Evolutionary conservation across 768 basidiomycete genomes (phyloP), one percentile per base, ranked within the genome.

Genomic region (Calocera cornea): DNA sequence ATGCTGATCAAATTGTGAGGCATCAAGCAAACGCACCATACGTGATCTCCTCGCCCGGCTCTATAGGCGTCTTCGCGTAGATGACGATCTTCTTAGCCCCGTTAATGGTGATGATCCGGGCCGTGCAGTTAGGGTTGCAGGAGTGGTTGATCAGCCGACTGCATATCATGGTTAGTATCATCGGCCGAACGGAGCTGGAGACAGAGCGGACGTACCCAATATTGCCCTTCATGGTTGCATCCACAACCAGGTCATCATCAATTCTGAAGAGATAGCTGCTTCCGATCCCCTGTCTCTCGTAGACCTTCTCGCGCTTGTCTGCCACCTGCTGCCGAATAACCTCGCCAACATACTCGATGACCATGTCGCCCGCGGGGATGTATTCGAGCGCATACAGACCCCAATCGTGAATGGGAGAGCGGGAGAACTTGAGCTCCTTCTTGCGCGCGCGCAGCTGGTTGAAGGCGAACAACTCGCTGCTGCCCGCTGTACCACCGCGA

Each of bases 341-440:
- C 82, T 99, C 97, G 22, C 97, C 97, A 7, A 99, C 97, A 74
- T 99, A 99, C 79, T 99, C 97, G 77, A 98, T 97, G 34, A 99
- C 95, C 94, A 99, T 97, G 79, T 99, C 97, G 2, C 93, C 93
- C 40, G 84, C 80, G 5, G 89, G 85, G 71, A 99, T 97, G 73
- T 86, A 85, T 80, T 99, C 97, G 90, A 97, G 90, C 34, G 97
- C 95, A 75, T 97, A 99, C 73, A 99, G 75, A 2, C 97, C 97
- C 90, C 95, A 99, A 72, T 95, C 95, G 74, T 99, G 95, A 68
- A 99, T 99, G 19, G 94, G 93, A 29, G 91, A 94, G 44, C 93
- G 82, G 2, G 92, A 90, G 73, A 99, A 99, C 36, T 92, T 87
- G 38, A 99, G 83, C 72, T 95, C 94, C 79, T 99, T 99, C 86